Percentiles rank a stretch among this genome's conserved stretches.
Evolutionary conservation across 495 filamentous ascomycete species (phyloP).

Genomic region (Sordaria brevicollis): DNA sequence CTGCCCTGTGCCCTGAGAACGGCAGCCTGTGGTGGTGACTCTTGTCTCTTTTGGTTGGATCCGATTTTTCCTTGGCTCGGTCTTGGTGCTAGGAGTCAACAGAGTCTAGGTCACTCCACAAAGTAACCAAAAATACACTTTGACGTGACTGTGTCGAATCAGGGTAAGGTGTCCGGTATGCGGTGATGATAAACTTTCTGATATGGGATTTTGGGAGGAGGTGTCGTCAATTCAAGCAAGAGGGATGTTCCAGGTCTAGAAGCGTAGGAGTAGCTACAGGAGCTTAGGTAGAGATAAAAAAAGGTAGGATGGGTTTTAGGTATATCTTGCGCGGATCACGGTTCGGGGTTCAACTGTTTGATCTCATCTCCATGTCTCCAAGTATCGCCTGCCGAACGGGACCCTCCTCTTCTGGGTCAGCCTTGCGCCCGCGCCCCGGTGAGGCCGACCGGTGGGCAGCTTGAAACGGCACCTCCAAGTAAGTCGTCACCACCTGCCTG

Average conservation of each 20-base stretch:
- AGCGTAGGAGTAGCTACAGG: too few relatives aligned
- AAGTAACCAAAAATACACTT: not conserved
- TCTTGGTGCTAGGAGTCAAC: not conserved
- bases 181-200: not conserved
- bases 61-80: not conserved
- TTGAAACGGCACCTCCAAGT: not conserved
- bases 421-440: not conserved
- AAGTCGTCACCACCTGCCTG: not conserved
- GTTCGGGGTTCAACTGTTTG: not conserved
- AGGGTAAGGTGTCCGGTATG: not conserved
- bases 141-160: not conserved
- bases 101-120: not conserved
- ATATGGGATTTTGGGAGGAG: not conserved
- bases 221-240: not conserved
- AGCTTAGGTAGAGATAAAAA: not conserved
- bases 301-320: not conserved
- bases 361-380: not conserved
- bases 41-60: not conserved
- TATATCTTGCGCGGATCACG: not conserved
- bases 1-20: not conserved
- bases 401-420: not conserved
- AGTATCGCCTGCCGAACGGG: not conserved
- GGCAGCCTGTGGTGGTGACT: not conserved
- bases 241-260: not conserved
- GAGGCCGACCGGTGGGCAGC: not conserved